Evolutionary conservation across 495 filamentous ascomycete species (phyloP).

Genomic region (Podospora bellae-mahoneyi): DNA sequence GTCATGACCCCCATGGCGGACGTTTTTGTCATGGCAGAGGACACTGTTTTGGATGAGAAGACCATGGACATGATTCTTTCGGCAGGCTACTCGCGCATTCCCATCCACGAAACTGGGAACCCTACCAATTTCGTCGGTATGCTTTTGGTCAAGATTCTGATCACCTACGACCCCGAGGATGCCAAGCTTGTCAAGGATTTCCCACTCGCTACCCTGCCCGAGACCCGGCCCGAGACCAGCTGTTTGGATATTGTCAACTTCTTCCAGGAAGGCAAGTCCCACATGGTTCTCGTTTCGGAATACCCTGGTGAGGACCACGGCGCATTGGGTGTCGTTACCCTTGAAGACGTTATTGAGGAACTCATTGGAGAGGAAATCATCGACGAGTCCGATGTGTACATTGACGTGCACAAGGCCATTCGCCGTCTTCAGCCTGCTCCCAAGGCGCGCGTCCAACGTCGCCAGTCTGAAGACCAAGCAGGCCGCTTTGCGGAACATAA

Average conservation of each 20-base stretch:
- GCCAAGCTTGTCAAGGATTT: slow-evolving; percentile 80
- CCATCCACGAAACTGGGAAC: slow-evolving; percentile 84
- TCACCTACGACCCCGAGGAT: slow-evolving; percentile 97
- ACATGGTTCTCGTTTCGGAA: slow-evolving; percentile 96
- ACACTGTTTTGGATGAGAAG: slow-evolving; percentile 82
- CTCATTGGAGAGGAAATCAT: slow-evolving; percentile 92
- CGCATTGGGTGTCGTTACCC: slow-evolving; percentile 85
- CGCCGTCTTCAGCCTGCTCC: slow-evolving; percentile 55
- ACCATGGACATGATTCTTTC: slow-evolving; percentile 92
- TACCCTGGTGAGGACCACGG: slow-evolving; percentile 84
- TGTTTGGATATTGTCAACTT: slow-evolving; percentile 98
- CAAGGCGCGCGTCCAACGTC: slow-evolving; percentile 31
- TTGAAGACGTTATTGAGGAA: slow-evolving; percentile 98
- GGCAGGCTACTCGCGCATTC: slow-evolving; percentile 92
- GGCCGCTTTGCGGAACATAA: slow-evolving; percentile 16
- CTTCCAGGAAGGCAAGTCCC: slow-evolving; percentile 97
- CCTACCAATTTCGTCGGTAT: slow-evolving; percentile 88
- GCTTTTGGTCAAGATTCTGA: slow-evolving; percentile 96
- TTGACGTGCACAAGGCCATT: slow-evolving; percentile 96
- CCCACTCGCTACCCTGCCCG: slow-evolving; percentile 86
- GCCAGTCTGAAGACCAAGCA: slow-evolving; percentile 23
- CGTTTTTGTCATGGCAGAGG: slow-evolving; percentile 90
- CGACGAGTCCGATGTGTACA: slow-evolving; percentile 88
- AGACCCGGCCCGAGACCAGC: slow-evolving; percentile 90
- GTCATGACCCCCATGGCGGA: slow-evolving; percentile 99